Evolutionary conservation across 2,329 filamentous ascomycete species (phyloP), one percentile per base, ranked within the genome.

Genomic region (Zarea fungicola): DNA sequence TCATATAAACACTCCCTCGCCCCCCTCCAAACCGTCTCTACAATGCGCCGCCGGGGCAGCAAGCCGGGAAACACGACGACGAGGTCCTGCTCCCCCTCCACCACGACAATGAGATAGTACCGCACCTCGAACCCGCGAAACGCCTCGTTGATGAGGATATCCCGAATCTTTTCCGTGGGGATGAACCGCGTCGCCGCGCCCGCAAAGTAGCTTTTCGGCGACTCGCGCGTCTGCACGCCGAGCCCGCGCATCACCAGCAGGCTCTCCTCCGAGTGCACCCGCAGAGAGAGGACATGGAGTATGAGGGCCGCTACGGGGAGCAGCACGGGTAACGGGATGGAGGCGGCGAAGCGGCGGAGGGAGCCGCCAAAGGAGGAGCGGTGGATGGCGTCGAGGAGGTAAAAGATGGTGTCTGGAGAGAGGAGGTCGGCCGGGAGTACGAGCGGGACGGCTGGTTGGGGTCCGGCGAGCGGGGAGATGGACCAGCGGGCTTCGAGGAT

Each of bases 51-150:
- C 50, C 81, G 71, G 0, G 93, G 93, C 53, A 96, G 64, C 55
- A 96, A 67, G 49, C 78, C 78, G 3, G 92, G 92, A 64, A 99
- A 99, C 3, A 97, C 90, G n/a, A 99, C 92, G 0, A 97, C 87
- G 5, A 95, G 79, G 56, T 93, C 85, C 47, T 85, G 80, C 68
- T 97, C 92, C 2, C 84, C 90, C 58, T 95, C 87, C 16, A 97
- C 89, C 46, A 97, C 85, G 25, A 97, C 87, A 5, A 89, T 82
- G 8, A 99, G 72, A 62, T 96, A 96, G 62, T 92, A 95, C 34
- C 85, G 74, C 29, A 97, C 90, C 68, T 91, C 89, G 61, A 96
- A 95, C 1, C 91, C 91, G 50, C 81, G 82, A 67, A 97, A 97
- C 4, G 91, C 93, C 72, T 99, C 93, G 64, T 96, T 90, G 43